These are phyloP conservation scores for Pseudogymnoascus sp. DNA, from an alignment of 2,329 filamentous ascomycete species.

Conservation along the genomic window DNA sequence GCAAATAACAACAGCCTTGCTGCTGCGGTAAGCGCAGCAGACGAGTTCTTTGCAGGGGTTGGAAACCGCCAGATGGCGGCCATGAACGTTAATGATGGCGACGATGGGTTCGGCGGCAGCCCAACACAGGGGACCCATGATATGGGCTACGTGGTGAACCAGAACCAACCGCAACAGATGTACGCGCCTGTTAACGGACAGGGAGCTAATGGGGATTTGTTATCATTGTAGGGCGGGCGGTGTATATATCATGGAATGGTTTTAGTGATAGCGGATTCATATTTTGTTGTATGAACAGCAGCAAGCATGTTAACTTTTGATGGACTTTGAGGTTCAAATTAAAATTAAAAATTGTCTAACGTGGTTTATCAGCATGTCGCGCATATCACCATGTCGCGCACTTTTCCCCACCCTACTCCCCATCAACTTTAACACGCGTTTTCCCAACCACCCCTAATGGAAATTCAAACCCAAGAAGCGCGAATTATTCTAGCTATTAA, in stretches of 20 bases:
- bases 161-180: slow-evolving; percentile 69
- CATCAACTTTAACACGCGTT: no score
- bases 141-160: slow-evolving; percentile 67
- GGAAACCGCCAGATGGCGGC: slow-evolving; percentile 65
- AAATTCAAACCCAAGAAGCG: no score
- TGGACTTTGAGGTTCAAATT: background rate
- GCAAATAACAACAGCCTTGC: slow-evolving; percentile 45
- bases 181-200: slow-evolving; percentile 61
- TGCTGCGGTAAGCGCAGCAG: slow-evolving; percentile 73
- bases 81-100: slow-evolving; percentile 57
- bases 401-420: no score
- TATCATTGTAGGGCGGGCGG: slow-evolving; percentile 47
- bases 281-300: background rate
- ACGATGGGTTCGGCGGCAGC: slow-evolving; percentile 56
- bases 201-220: slow-evolving; percentile 62
- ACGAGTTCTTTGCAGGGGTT: slow-evolving; percentile 81
- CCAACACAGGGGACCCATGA: slow-evolving; percentile 40
- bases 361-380: no score
- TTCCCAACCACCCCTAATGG: no score
- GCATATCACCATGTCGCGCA: no score
- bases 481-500: no score
- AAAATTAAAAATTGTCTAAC: background rate
- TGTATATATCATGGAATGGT: background rate
- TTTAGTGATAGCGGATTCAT: background rate
- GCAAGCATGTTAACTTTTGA: background rate